phyloP scores from a whole-genome alignment of 2,329 filamentous ascomycete species.

The Seiridium cupressi region DNA sequence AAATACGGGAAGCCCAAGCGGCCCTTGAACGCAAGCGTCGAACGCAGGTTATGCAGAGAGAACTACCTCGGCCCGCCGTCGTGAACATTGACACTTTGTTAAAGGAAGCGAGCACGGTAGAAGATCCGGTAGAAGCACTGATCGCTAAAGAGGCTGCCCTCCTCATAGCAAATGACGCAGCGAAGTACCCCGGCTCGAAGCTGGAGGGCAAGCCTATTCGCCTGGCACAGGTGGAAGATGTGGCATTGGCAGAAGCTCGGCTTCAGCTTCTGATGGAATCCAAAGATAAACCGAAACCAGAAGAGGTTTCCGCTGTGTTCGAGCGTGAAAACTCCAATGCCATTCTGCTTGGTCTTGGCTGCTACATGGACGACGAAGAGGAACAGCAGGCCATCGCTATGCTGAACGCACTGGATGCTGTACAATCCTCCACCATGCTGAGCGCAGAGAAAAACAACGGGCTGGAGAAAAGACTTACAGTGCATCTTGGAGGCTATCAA shows the following conservation, averaged over 20 bases:
- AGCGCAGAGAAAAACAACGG: constrained; percentile 81
- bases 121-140: constrained; percentile 63
- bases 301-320: constrained; percentile 54
- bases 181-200: constrained; percentile 66
- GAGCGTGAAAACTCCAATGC: constrained; percentile 51
- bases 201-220: constrained; percentile 60
- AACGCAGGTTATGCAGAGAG: constrained; percentile 87
- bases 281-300: constrained; percentile 45
- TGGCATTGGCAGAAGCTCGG: constrained; percentile 70
- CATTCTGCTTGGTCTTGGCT: constrained; percentile 75
- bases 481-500: constrained; percentile 88
- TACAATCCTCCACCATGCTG: constrained; percentile 70
- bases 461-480: constrained; percentile 86
- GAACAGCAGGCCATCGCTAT: constrained; percentile 64
- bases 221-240: constrained; percentile 67
- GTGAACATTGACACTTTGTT: constrained; percentile 72
- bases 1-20: constrained; percentile 69
- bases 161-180: constrained; percentile 79
- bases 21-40: constrained; percentile 79
- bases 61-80: constrained; percentile 71
- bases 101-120: constrained; percentile 56
- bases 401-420: constrained; percentile 72
- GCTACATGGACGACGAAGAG: constrained; percentile 75
- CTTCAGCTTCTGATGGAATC: constrained; percentile 74
- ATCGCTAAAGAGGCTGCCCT: constrained; percentile 76